Base-by-base conservation (phyloP, 768 basidiomycete genomes). In the Rhizopogon rudus region DNA sequence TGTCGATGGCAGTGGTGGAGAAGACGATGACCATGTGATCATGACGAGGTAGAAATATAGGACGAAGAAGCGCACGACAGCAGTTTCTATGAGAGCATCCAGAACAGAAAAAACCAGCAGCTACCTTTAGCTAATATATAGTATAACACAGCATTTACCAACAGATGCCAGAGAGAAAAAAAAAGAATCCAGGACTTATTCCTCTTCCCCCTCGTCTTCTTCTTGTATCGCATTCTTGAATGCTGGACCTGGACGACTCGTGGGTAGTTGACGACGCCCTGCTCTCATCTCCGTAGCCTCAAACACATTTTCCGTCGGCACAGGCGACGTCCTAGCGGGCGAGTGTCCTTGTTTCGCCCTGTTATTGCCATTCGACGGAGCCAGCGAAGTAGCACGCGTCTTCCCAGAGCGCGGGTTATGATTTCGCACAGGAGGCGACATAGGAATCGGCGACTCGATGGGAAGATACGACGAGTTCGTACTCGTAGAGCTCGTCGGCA, bases 161-260 rank as follows among this genome's bases (percentile, higher is more conserved):
- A 40, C 22, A n/a, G 6, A 28, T n/a, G 53, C 43, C 6, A 51
- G 22, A 54, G 51, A 40, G 20, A 54, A 54, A 39, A 33, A 46
- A 52, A 44, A 33, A 51, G 6, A 39, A 17, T 31, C 28, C 13
- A 20, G 29, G 45, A 54, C 16, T 68, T 51, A 72, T 62, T 89
- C 84, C 62, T 91, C 91, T 68, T 91, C 91, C 20, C 77, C 91
- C 67, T 92, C 91, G 60, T 93, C 91, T 65, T 91, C 91, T 66
- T 92, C 91, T 67, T 91, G 87, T 53, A 91, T 91, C 5, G 87
- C 71, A 59, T 85, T 81, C 61, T 65, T 73, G 61, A 89, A 89
- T 8, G 88, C 84, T 49, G 81, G 83, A 1, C 88, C 89, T n/a
- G 81, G 73, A 25, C 89, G 80, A n/a, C 71, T 76, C 48, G 75